These are phyloP conservation scores for Discostella pseudostelligera DNA, from an alignment of 108 stramenopile species.

Conservation along the genomic window DNA sequence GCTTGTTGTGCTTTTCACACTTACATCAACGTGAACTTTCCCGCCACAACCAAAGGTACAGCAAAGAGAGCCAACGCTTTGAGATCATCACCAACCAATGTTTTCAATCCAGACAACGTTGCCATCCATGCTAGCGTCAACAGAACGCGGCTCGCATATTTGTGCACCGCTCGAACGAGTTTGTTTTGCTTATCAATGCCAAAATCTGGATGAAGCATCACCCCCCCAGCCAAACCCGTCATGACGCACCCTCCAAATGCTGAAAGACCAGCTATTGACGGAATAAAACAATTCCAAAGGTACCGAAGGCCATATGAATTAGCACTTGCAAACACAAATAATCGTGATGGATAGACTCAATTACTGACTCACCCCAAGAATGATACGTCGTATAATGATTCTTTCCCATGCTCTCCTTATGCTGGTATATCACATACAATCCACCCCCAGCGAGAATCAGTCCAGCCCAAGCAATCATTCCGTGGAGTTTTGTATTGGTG, in stretches of 20 bases:
- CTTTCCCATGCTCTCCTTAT: slow-evolving; percentile 67
- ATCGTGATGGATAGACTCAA: not conserved
- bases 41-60: slow-evolving; percentile 55
- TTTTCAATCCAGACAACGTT: slow-evolving; percentile 57
- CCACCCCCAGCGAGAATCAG: slow-evolving; percentile 51
- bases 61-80: slow-evolving; percentile 51
- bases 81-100: slow-evolving; percentile 55
- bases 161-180: slow-evolving; percentile 62
- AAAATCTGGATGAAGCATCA: slow-evolving; percentile 84
- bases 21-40: slow-evolving; percentile 67
- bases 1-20: slow-evolving; percentile 18
- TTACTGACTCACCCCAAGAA: slow-evolving; percentile 41
- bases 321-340: not conserved
- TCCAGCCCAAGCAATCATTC: slow-evolving; percentile 59
- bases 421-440: slow-evolving; percentile 70
- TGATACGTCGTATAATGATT: slow-evolving; percentile 63
- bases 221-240: slow-evolving; percentile 58
- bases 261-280: slow-evolving; percentile 44
- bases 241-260: slow-evolving; percentile 45
- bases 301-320: not conserved
- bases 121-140: slow-evolving; percentile 60
- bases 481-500: slow-evolving; percentile 82
- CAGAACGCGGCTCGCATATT: slow-evolving; percentile 50
- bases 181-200: slow-evolving; percentile 79
- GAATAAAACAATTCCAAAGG: not conserved